A percentile compares a stretch with the other conserved stretches of the same genome.
Evolutionary conservation across 83 land plant species (phyloP).

Genomic region (Picea mariana): DNA sequence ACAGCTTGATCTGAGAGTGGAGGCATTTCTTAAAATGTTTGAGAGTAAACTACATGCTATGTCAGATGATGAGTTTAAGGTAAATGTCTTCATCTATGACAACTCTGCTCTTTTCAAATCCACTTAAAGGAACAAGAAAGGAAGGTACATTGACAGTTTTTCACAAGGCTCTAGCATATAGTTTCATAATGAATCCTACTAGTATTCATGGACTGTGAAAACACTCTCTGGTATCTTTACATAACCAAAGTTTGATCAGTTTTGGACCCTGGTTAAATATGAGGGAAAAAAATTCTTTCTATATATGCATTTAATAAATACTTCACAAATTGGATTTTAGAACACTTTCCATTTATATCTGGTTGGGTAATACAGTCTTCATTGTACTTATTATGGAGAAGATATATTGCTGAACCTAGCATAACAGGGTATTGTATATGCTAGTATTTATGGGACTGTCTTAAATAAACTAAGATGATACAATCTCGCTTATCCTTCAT

Average conservation of each 20-base stretch:
- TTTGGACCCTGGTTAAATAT: not conserved
- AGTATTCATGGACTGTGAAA: no score
- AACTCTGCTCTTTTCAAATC: not conserved
- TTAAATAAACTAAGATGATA: no score
- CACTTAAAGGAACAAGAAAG: not conserved
- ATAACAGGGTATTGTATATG: no score
- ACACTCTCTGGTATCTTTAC: not conserved
- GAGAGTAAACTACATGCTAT: no score
- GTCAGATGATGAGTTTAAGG: slow-evolving; percentile 80
- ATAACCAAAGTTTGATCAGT: not conserved
- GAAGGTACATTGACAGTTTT: no score
- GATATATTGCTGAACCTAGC: no score
- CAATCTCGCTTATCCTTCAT: no score
- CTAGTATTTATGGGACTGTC: no score
- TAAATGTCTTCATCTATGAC: not conserved
- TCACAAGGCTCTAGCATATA: no score
- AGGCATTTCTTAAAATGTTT: no score
- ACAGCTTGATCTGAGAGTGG: slow-evolving; percentile 58
- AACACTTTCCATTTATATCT: not conserved
- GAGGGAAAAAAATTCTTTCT: not conserved
- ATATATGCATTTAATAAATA: not conserved
- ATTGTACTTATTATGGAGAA: no score
- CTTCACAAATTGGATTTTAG: not conserved
- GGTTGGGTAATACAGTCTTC: no score
- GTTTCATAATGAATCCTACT: not conserved